Base-by-base conservation (phyloP, 2,329 filamentous ascomycete species). In the Paecilomyces fulvus region DNA sequence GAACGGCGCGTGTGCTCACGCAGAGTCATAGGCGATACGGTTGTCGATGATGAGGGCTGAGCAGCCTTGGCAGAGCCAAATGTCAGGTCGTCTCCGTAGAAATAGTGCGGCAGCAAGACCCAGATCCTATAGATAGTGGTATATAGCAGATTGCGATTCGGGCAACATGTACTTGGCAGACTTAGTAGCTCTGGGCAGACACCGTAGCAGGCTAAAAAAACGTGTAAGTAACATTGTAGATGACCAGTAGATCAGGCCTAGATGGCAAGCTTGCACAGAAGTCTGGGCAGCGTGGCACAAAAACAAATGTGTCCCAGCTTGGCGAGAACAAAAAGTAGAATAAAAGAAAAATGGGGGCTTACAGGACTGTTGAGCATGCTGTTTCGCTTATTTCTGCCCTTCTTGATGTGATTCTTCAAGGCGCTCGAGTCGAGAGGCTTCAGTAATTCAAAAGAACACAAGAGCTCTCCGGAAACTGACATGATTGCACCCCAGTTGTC, bases 401-500 rank as follows among this genome's bases (percentile, higher is more conserved):
- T 97, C 80, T 99, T 99, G 75, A 99, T 99, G 70, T 99, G 94
- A 65, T 88, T 96, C 82, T 99, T 99, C 60, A 99, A 80, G 31
- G 92, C 92, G 65, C 89, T 95, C 11, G 92, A 96, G 74, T 99
- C 94, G 51, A 99, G 81, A 7, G 94, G 94, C 74, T 99, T 99
- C 59, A 99, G 81, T 14, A 99, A 80, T 75, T 99, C 94, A 69
- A 99, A 99, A 70, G 92, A 96, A 77, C 94, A 99, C 1, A 99
- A 83, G 54, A 99, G 77, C 73, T 97, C 94, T 12, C 84, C 84
- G 1, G 91, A 96, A 21, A 99, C 94, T 2, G 92, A 96, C 94
- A 99, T 99, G 63, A 97, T 92, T 12, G 94, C 94, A 20, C 94
- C 94, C 90, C 94, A 97, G 62, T 99, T 99, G 71, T 99, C 94